Conservation (phyloP, 495 filamentous ascomycete genomes). For the Cryomyces minteri region DNA sequence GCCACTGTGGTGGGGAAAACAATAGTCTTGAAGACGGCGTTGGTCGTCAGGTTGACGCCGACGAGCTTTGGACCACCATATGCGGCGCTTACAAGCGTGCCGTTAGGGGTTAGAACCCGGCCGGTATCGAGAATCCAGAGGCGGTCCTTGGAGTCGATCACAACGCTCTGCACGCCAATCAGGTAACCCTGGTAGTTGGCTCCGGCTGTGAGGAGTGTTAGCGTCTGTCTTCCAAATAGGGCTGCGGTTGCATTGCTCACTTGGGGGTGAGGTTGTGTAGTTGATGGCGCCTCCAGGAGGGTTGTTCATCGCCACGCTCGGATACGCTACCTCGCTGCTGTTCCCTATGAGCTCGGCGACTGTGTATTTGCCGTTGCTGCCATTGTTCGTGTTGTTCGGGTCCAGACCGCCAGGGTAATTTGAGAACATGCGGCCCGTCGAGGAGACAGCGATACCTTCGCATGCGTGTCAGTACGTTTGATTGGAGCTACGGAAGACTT, state of each 20-base stretch:
- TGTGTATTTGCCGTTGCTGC: slow-evolving; percentile 18
- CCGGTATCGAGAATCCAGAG: slow-evolving; percentile 32
- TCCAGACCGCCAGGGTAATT: slow-evolving; percentile 28
- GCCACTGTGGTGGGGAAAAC: slow-evolving; percentile 24
- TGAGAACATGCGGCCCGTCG: slow-evolving; percentile 25
- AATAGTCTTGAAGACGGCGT: slow-evolving; percentile 26
- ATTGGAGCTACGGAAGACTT: neutral
- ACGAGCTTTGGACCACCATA: slow-evolving; percentile 28
- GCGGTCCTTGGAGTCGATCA: slow-evolving; percentile 25
- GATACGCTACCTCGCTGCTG: slow-evolving; percentile 23
- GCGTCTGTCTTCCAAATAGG: neutral
- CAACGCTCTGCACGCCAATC: slow-evolving; percentile 27
- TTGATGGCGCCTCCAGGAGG: slow-evolving; percentile 28
- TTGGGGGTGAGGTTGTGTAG: slow-evolving; percentile 22
- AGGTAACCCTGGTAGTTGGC: slow-evolving; percentile 25
- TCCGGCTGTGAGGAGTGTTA: slow-evolving; percentile 5
- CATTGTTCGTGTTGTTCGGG: slow-evolving; percentile 18
- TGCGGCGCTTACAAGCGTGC: slow-evolving; percentile 18
- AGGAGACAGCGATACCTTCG: slow-evolving; percentile 25
- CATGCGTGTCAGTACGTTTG: neutral
- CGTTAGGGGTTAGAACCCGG: slow-evolving; percentile 19
- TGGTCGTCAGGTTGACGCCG: slow-evolving; percentile 20
- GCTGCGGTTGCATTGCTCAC: neutral
- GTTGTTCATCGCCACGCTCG: slow-evolving; percentile 21
- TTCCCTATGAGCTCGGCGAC: slow-evolving; percentile 25